Conservation (phyloP, 1,139 yeast genomes). For the Candida tropicalis region DNA sequence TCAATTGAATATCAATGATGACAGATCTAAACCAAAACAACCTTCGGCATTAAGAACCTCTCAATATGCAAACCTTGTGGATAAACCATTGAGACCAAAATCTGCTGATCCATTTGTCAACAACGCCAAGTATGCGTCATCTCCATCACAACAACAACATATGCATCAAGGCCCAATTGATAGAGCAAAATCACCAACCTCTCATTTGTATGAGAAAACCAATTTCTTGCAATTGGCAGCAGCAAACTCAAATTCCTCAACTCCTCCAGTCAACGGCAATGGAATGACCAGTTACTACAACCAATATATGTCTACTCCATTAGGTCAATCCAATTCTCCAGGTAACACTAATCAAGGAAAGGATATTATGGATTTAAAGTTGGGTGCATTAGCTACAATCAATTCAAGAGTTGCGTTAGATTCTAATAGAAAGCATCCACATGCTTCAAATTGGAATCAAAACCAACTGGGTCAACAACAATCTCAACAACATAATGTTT, state of each 20-base stretch:
- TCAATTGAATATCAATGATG: conserved; percentile 27
- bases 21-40: conserved; percentile 13
- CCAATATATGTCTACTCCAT: conserved; percentile 6
- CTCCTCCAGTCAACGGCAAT: conserved; percentile 14
- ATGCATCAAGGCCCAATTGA: conserved; percentile 28
- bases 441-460: conserved; percentile 13
- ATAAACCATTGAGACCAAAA: conserved; percentile 40
- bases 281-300: conserved; percentile 16
- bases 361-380: conserved; percentile 45
- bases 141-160: conserved; percentile 19
- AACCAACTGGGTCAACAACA: conserved; percentile 8
- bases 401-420: conserved; percentile 63
- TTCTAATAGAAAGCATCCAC: conserved; percentile 45
- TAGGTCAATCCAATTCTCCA: conserved; percentile 1
- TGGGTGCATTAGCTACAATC: conserved; percentile 66
- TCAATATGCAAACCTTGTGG: conserved; percentile 32
- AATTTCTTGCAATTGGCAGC: conserved; percentile 49
- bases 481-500: conserved; percentile 13
- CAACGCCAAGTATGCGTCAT: conserved; percentile 15
- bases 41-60: conserved; percentile 31
- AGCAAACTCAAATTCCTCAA: conserved; percentile 23
- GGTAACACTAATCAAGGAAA: not conserved
- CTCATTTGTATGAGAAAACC: conserved; percentile 49
- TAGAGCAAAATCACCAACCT: conserved; percentile 46
- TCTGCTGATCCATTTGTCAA: conserved; percentile 42